Base-by-base conservation (phyloP, 2,329 filamentous ascomycete genomes). In the Grosmannia serpens region DNA sequence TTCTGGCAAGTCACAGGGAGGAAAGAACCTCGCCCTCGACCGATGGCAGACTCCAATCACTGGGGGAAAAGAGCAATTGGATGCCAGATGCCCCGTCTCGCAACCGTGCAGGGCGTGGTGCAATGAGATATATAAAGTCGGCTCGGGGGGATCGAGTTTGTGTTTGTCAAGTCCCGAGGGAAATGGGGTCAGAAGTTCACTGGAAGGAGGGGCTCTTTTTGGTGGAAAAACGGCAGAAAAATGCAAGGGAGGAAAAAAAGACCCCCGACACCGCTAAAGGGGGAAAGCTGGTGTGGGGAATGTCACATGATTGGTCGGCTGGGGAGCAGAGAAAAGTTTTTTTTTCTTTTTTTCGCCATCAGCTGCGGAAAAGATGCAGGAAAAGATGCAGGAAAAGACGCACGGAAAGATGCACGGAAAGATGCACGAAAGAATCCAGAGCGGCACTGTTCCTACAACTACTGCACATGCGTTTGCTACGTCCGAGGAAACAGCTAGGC, bases 11-110 rank as follows among this genome's bases (percentile, higher is more conserved):
- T 35, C 13, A 35, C 38, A 53, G 44, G 54, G 54, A 61, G 57
- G 51, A 59, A 24, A 47, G 41, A 55, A 50, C 57, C 59, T 58
- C 57, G 53, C 57, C 55, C 57, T 56, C 57, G 46, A 47, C 50
- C 56, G 55, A 52, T 56, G 52, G 51, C 49, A 51, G 44, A 44
- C 54, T 55, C 56, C 59, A 56, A 46, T 54, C 46, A 53, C 53
- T 54, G 53, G 38, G 26, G 53, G 26, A 27, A 47, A 44, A n/a
- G 9, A 10, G 3, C 46, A 33, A 31, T 47, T 44, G 20, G 15
- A 15, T 29, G 33, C n/a, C 24, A 24, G 24, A 44, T 50, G 33
- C 13, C n/a, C 24, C 27, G 50, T 50, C 47, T 50, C 13, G 26
- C 13, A 50, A 29, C 24, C 47, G n/a, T 52, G 50, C 50, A 33